Evolutionary conservation across 345 rosid species (phyloP), one percentile per base, ranked within the genome.

Genomic region (Acer campestre): DNA sequence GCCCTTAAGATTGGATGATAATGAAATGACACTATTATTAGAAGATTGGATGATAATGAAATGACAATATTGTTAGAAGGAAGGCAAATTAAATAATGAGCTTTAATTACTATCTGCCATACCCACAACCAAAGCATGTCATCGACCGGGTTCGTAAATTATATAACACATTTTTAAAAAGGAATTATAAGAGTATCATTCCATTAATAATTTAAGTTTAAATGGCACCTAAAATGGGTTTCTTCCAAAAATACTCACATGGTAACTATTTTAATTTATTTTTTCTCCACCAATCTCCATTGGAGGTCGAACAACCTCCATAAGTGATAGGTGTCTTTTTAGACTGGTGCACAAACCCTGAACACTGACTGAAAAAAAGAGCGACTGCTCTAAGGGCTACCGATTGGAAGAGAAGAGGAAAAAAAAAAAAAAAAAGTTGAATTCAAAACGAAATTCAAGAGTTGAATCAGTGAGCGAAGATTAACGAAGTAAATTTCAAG

Each of bases 81-180:
- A 27, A 51, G 53, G 0, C 7, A 75, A 17, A 31, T 31, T 31
- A 31, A 31, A 2, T 23, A 71, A 63, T 65, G 71, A 71, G 79
- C 55, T 71, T 80, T 68, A 76, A 64, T 25, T 80, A 76, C 73
- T 76, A 63, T 67, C 80, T 56, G 67, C 80, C 82, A 8, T 88
- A 88, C 49, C 82, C 87, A 85, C 27, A 25, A 25, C 27, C 27
- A 25, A 2, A 25, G 35, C 79, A 75, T 42, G 81, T 78, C 6
- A 80, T 80, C 8, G 89, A 88, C 31, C 77, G 35, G 35, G 35
- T 31, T 31, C 5, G 5, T 3, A 3, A 31, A 31, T 31, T 31
- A 31, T 31, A 2, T 3, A 31, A 0, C 35, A 31, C 35, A 2
- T 29, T 29, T 29, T 29, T 29, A 0, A 29, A 2, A 2, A 2